Evolutionary conservation across 768 basidiomycete species (phyloP), one percentile per base, ranked within the genome.

Genomic region (Rhodotorula taiwanensis): DNA sequence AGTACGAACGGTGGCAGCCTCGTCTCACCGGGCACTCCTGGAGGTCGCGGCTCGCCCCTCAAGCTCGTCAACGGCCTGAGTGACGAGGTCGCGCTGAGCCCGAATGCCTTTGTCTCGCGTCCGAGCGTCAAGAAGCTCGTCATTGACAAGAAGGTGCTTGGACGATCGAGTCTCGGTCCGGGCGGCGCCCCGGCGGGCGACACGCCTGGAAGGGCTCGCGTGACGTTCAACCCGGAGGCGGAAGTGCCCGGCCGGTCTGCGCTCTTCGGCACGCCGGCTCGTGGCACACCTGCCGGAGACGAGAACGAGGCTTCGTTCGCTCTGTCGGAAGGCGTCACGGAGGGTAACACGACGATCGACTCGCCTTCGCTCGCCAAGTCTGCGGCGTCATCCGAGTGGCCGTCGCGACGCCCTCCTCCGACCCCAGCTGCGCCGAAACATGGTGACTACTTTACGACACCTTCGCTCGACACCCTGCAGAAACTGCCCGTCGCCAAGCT

Each of bases 401-500:
- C 54, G 8, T 27, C 62, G 18, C 60, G 57, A 5, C 57, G 61
- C 27, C 58, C 56, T 5, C 33, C 31, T 14, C 45, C 28, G 31
- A n/a, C 45, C 33, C 60, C 34, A 9, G 51, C n/a, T 25, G 69
- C 20, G 55, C 72, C 76, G 23, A 79, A 82, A 64, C 84, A 91
- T 65, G 95, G 93, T 45, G 89, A 95, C 64, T 99, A 98, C 77
- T 97, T 84, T 82, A 83, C 87, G 60, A 85, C 85, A 67, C 95
- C 95, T 18, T 82, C 85, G 57, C 77, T 97, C 61, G 78, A 81
- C 39, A 81, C 81, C 36, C 82, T 98, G 66, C 83, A 84, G 72
- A 82, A 83, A 60, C 79, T 82, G 30, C 83, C 87, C 25, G 84
- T 86, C 72, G 83, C 85, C 67, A 83, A 89, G 58, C 78, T 98